Percentiles rank a stretch among this genome's conserved stretches.
These are phyloP conservation scores for Metschnikowia colocasiae DNA, from an alignment of 805 yeast genomes.

Conservation along the genomic window DNA sequence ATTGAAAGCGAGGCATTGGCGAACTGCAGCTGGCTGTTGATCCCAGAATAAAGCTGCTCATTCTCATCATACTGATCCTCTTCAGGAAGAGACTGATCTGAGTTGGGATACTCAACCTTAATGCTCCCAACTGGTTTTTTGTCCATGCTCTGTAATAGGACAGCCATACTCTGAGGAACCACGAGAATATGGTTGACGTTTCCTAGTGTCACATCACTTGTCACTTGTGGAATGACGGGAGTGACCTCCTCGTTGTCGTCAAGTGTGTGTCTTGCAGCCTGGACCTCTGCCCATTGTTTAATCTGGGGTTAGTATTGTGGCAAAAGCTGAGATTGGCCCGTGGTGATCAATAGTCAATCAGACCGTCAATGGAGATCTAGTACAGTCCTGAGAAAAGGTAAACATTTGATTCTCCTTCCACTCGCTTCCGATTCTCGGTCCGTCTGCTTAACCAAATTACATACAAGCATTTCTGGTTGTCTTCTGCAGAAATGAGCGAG, in stretches of 20 bases:
- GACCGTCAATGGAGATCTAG: too few species aligned
- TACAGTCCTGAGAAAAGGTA: too few species aligned
- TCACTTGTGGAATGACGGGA: constrained; percentile 17
- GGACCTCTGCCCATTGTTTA: constrained; percentile 48
- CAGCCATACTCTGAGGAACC: constrained; percentile 19
- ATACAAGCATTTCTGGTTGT: constrained; percentile 3
- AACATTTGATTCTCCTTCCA: too few species aligned
- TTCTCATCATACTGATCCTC: constrained; percentile 45
- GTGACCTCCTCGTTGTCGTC: constrained; percentile 32
- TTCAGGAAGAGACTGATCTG: constrained; percentile 15
- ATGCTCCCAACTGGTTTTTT: constrained; percentile 18
- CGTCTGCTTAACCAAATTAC: background rate
- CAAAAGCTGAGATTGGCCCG: background rate
- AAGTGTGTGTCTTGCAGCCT: constrained; percentile 50
- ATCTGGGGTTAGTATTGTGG: constrained; percentile 22
- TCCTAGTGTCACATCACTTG: background rate
- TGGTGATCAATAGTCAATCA: background rate
- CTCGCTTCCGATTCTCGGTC: background rate
- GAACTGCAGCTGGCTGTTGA: constrained; percentile 10
- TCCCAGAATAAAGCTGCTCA: constrained; percentile 46
- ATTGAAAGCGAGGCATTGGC: constrained; percentile 11
- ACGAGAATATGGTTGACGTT: constrained; percentile 13
- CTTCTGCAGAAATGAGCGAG: constrained; percentile 1
- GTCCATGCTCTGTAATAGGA: constrained; percentile 15
- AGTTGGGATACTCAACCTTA: constrained; percentile 14